Percentiles rank a stretch among this genome's conserved stretches.
These are phyloP conservation scores for Ogataea degrootiae DNA, from an alignment of 805 yeast species.

Conservation along the genomic window DNA sequence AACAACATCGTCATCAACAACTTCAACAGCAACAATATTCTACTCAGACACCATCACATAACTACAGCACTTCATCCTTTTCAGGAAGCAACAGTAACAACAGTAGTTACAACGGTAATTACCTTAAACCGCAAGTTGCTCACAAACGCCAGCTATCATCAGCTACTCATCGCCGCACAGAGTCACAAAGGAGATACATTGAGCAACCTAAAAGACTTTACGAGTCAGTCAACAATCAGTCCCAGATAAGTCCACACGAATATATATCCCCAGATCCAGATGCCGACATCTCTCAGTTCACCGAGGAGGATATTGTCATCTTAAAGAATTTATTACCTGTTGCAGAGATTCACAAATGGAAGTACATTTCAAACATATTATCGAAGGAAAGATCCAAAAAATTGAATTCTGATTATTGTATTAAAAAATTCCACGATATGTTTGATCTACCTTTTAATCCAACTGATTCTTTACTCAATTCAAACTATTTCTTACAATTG, in stretches of 20 bases:
- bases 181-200: background rate
- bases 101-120: too few species aligned
- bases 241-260: slow-evolving; percentile 7
- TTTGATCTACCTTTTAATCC: slow-evolving; percentile 27
- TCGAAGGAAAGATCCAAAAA: slow-evolving; percentile 29
- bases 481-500: slow-evolving; percentile 16
- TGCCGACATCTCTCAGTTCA: slow-evolving; percentile 21
- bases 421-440: slow-evolving; percentile 30
- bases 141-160: background rate
- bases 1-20: slow-evolving; percentile 2
- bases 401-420: slow-evolving; percentile 26
- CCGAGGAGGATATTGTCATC: slow-evolving; percentile 28
- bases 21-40: slow-evolving; percentile 1
- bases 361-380: slow-evolving; percentile 25
- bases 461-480: slow-evolving; percentile 19
- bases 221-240: slow-evolving; percentile 13
- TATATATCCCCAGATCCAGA: slow-evolving; percentile 25
- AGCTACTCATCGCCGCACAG: slow-evolving; percentile 2
- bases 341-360: slow-evolving; percentile 33
- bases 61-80: background rate
- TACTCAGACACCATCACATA: background rate
- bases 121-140: too few species aligned
- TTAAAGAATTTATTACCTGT: slow-evolving; percentile 24
- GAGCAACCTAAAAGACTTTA: slow-evolving; percentile 3
- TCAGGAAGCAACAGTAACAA: background rate